Conservation (phyloP, 1,139 yeast species). For the Hyphopichia fennica region DNA sequence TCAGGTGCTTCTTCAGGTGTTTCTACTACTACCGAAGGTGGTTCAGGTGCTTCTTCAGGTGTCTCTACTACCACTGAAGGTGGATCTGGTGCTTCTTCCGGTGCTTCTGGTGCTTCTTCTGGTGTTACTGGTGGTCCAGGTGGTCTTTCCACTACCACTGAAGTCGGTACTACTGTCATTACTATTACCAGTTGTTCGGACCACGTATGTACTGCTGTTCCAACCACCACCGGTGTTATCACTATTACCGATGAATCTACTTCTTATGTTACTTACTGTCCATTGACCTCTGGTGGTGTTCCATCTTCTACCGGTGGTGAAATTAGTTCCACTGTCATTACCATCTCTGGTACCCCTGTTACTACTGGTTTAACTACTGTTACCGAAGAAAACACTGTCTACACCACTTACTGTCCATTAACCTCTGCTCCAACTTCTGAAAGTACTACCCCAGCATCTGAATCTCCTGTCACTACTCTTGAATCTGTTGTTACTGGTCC, state of each 20-base stretch:
- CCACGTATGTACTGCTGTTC: conserved; percentile 23
- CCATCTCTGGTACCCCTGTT: conserved; percentile 10
- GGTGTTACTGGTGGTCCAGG: conserved; percentile 34
- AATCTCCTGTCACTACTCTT: conserved; percentile 2
- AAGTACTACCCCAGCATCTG: conserved; percentile 14
- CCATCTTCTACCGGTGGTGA: not conserved
- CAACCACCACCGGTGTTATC: conserved; percentile 16
- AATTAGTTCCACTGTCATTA: not conserved
- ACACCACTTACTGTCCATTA: conserved; percentile 16
- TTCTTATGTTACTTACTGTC: conserved; percentile 16
- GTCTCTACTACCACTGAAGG: conserved; percentile 12
- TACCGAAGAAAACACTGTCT: conserved; percentile 9
- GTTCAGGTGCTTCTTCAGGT: conserved; percentile 5
- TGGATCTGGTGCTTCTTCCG: conserved; percentile 3
- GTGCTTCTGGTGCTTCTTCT: conserved; percentile 27
- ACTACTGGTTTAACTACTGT: conserved; percentile 13
- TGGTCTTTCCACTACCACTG: conserved; percentile 34
- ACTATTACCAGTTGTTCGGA: conserved; percentile 51
- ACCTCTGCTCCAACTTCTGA: conserved; percentile 9
- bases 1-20: conserved; percentile 21
- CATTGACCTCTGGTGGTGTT: conserved; percentile 9
- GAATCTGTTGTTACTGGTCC: not conserved
- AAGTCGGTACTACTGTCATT: conserved; percentile 25
- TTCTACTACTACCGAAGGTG: not conserved
- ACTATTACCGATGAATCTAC: conserved; percentile 8